Percentiles rank a stretch among this genome's conserved stretches.
Evolutionary conservation across 352 stramenopile genomes (phyloP).

Genomic region (Stephanocyclus meneghinianus): DNA sequence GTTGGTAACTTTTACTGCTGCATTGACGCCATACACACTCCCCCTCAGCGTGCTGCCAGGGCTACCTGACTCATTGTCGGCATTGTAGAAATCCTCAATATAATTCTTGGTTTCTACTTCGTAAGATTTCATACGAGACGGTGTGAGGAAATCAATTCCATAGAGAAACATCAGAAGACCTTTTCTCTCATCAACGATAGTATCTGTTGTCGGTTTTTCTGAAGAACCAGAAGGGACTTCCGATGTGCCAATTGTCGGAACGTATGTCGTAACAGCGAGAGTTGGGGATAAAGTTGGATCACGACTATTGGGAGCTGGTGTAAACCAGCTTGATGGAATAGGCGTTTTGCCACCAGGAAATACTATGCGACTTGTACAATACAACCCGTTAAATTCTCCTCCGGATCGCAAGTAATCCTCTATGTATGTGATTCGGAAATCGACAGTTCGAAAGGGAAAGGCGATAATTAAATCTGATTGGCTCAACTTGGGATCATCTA

Average conservation of each 20-base stretch:
- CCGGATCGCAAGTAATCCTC: slow-evolving; percentile 34
- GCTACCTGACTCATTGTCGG: not conserved
- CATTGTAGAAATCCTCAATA: slow-evolving; percentile 55
- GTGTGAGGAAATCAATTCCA: slow-evolving; percentile 22
- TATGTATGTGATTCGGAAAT: slow-evolving; percentile 40
- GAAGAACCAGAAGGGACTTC: slow-evolving; percentile 1
- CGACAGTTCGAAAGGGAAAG: slow-evolving; percentile 31
- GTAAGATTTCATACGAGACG: slow-evolving; percentile 14
- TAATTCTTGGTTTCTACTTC: slow-evolving; percentile 35
- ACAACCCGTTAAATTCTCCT: slow-evolving; percentile 26
- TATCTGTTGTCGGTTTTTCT: slow-evolving; percentile 3
- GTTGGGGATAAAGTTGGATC: not conserved
- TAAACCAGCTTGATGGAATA: not conserved
- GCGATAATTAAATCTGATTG: slow-evolving; percentile 29
- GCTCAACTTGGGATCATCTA: not conserved
- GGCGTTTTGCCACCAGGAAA: slow-evolving; percentile 14
- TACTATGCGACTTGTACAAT: slow-evolving; percentile 33
- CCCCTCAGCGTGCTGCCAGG: slow-evolving; percentile 11
- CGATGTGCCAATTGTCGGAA: not conserved
- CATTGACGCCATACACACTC: slow-evolving; percentile 16
- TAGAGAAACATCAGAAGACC: slow-evolving; percentile 38
- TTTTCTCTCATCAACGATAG: slow-evolving; percentile 13
- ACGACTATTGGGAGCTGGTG: not conserved
- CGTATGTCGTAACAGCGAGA: not conserved
- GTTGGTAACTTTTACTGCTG: slow-evolving; percentile 6